Conservation (phyloP, 768 basidiomycete species). For the Lactifluus subvellereus region DNA sequence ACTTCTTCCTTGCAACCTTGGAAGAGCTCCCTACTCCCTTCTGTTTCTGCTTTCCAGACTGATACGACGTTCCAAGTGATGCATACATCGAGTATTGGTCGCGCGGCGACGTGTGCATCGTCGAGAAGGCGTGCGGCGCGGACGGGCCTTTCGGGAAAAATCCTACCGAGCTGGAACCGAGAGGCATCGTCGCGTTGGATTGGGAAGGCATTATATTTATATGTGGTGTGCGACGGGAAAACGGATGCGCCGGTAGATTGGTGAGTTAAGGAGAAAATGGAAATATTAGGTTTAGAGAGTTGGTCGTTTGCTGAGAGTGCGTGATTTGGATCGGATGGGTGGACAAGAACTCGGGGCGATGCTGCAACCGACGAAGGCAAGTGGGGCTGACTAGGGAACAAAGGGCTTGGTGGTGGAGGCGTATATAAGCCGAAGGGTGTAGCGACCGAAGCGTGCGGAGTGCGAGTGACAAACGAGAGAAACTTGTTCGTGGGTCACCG, state of each 20-base stretch:
- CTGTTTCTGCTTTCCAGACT: slow-evolving; percentile 3
- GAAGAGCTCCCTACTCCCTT: neutral
- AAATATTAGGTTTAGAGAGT: neutral
- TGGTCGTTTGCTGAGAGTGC: neutral
- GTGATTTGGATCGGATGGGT: neutral
- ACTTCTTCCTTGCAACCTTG: slow-evolving; percentile 19
- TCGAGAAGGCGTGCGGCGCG: slow-evolving; percentile 34
- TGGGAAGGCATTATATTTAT: slow-evolving; percentile 30
- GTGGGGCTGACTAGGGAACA: slow-evolving; percentile 19
- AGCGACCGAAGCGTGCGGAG: neutral
- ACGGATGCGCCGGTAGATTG: neutral
- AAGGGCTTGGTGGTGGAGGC: neutral
- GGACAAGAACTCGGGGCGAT: neutral
- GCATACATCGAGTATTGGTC: slow-evolving; percentile 32
- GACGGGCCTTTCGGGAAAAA: slow-evolving; percentile 35
- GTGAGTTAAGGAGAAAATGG: neutral
- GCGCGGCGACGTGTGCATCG: slow-evolving; percentile 34
- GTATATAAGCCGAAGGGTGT: slow-evolving; percentile 9
- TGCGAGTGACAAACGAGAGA: too few species aligned
- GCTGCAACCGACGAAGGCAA: slow-evolving; percentile 2
- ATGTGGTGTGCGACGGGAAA: neutral
- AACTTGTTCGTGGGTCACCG: neutral
- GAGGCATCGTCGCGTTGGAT: slow-evolving; percentile 27
- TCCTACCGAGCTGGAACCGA: slow-evolving; percentile 25
- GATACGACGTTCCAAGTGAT: slow-evolving; percentile 23